These are phyloP conservation scores for Ramaria rubella DNA, from an alignment of 768 basidiomycete species.

Conservation along the genomic window DNA sequence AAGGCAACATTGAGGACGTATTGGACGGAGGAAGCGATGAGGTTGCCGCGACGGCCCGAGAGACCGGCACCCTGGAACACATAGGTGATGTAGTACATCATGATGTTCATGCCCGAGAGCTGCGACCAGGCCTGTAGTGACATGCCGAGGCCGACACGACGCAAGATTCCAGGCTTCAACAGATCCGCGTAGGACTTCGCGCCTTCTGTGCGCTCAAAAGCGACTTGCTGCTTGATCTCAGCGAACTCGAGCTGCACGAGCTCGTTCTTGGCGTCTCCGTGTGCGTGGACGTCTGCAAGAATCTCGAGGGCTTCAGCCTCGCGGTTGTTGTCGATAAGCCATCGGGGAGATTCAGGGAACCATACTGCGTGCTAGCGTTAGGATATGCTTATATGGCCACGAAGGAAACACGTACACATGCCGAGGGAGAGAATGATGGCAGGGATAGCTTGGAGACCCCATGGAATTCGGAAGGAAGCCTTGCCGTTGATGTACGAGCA, in stretches of 20 bases:
- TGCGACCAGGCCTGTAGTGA: conserved; percentile 80
- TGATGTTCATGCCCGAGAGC: conserved; percentile 71
- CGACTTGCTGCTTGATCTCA: conserved; percentile 49
- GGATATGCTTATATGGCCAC: background rate
- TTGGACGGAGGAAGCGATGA: conserved; percentile 69
- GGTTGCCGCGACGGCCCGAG: conserved; percentile 64
- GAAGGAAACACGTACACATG: conserved; percentile 57
- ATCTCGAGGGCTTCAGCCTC: conserved; percentile 63
- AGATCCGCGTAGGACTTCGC: conserved; percentile 66
- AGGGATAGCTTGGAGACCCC: conserved; percentile 76
- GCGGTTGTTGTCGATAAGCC: conserved; percentile 55
- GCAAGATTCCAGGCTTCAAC: conserved; percentile 55
- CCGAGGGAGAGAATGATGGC: conserved; percentile 61
- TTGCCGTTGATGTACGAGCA: conserved; percentile 64
- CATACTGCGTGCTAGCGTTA: conserved; percentile 2
- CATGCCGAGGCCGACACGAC: conserved; percentile 64
- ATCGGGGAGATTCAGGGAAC: conserved; percentile 49
- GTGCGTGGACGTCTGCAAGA: conserved; percentile 67
- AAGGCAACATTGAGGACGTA: conserved; percentile 37
- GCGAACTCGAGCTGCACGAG: conserved; percentile 65
- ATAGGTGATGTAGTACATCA: conserved; percentile 69
- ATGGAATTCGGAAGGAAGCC: conserved; percentile 75
- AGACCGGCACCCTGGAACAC: conserved; percentile 75
- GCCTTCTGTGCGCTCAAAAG: conserved; percentile 59
- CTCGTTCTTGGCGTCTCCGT: conserved; percentile 49